A percentile compares a stretch with the other conserved stretches of the same genome.
Evolutionary conservation across 208 protist genomes (phyloP).

Genomic region (Trypanosoma congolense): DNA sequence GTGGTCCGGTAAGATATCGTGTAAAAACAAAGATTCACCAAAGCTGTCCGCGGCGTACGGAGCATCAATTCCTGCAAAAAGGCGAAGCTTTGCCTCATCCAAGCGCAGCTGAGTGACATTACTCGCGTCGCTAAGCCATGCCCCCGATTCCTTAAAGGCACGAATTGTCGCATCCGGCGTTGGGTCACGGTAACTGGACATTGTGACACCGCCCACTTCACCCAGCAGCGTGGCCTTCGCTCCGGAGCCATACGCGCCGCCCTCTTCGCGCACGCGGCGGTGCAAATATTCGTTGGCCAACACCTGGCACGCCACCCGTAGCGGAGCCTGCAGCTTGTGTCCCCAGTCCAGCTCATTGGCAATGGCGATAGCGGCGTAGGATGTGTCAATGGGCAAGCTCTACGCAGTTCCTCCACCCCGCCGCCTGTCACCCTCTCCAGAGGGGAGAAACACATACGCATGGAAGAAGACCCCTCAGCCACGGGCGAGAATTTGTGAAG

Average conservation of each 20-base stretch:
- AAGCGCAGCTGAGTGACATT: constrained; percentile 64
- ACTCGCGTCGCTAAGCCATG: constrained; percentile 49
- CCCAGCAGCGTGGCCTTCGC: constrained; percentile 59
- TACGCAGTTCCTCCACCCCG: constrained; percentile 22
- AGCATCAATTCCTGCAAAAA: constrained; percentile 83
- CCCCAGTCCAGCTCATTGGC: constrained; percentile 57
- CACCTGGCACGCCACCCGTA: constrained; percentile 69
- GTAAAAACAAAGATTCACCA: constrained; percentile 77
- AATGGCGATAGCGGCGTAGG: constrained; percentile 65
- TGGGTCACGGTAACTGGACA: constrained; percentile 89
- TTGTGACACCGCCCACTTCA: constrained; percentile 72
- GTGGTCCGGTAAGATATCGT: constrained; percentile 55
- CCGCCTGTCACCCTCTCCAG: neutral
- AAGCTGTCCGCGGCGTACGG: constrained; percentile 81
- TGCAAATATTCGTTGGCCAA: constrained; percentile 87
- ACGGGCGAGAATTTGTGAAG: constrained; percentile 24
- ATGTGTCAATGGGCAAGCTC: constrained; percentile 80
- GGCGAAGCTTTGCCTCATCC: constrained; percentile 83
- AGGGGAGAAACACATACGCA: constrained; percentile 4
- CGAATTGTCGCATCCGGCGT: constrained; percentile 53
- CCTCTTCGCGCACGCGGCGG: constrained; percentile 85
- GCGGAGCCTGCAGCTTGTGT: constrained; percentile 58
- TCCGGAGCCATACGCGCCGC: constrained; percentile 82
- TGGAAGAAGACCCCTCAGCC: constrained; percentile 8
- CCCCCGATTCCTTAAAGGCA: constrained; percentile 63